These are phyloP conservation scores for Penicillium occitanis DNA, from an alignment of 2,329 filamentous ascomycete genomes.

Conservation along the genomic window DNA sequence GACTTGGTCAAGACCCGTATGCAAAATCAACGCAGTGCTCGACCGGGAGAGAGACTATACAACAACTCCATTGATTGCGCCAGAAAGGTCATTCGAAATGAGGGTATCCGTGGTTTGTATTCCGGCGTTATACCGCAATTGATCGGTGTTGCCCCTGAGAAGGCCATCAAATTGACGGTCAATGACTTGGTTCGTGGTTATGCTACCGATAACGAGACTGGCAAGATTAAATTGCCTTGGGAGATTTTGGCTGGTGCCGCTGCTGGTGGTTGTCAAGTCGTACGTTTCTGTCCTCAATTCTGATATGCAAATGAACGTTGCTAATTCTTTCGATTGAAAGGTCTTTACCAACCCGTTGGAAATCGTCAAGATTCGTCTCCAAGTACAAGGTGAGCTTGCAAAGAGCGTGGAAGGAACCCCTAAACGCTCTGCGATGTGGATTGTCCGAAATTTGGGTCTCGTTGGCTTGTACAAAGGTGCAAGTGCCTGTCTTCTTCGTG, in stretches of 20 bases:
- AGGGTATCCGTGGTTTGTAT: conserved; percentile 86
- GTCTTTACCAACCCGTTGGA: conserved; percentile 97
- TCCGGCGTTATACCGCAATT: conserved; percentile 93
- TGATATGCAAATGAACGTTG: not conserved
- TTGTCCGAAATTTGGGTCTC: conserved; percentile 90
- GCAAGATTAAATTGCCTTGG: conserved; percentile 66
- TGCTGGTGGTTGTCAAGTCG: conserved; percentile 93
- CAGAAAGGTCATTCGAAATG: conserved; percentile 87
- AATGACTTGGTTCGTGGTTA: conserved; percentile 84
- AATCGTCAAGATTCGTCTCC: conserved; percentile 98
- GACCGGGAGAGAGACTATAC: conserved; percentile 84
- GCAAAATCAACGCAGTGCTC: conserved; percentile 87
- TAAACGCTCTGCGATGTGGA: conserved; percentile 95
- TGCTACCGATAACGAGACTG: conserved; percentile 71
- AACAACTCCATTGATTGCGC: conserved; percentile 98
- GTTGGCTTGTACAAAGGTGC: conserved; percentile 96
- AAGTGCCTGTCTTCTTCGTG: conserved; percentile 87
- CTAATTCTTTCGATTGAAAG: conserved; percentile 43
- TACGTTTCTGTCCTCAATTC: conserved; percentile 53
- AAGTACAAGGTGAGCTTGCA: conserved; percentile 93
- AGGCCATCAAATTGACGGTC: conserved; percentile 98
- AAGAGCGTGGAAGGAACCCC: conserved; percentile 80
- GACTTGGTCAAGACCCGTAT: conserved; percentile 97
- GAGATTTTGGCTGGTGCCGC: conserved; percentile 86
- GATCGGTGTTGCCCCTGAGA: conserved; percentile 96